Conservation (phyloP, 78 protist species). For the Guillardia theta region DNA sequence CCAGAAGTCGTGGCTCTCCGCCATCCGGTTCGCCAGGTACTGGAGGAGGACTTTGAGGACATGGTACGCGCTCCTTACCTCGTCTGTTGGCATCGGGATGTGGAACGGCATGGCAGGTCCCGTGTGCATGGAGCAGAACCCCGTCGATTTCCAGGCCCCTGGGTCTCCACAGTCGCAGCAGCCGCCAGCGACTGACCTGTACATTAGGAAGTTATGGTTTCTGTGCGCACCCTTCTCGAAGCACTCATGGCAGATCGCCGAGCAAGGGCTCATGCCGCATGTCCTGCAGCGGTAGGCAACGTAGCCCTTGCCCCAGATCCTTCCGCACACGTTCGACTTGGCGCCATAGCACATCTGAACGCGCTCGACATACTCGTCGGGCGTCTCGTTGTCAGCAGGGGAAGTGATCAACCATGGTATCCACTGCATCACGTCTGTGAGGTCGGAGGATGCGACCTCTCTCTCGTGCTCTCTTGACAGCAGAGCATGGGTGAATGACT, state of each 20-base stretch:
- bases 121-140: slow-evolving; percentile 2
- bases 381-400: background rate
- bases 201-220: slow-evolving; percentile 15
- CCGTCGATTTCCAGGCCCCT: slow-evolving; percentile 14
- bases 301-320: slow-evolving; percentile 25
- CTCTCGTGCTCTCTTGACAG: background rate
- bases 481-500: background rate
- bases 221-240: slow-evolving; percentile 11
- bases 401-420: background rate
- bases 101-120: background rate
- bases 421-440: background rate
- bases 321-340: slow-evolving; percentile 6
- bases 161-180: slow-evolving; percentile 39
- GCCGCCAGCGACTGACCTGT: slow-evolving; percentile 13
- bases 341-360: background rate
- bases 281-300: slow-evolving; percentile 15
- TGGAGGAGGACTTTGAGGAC: background rate
- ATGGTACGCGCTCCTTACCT: background rate
- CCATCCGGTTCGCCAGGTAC: background rate
- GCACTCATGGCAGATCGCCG: slow-evolving; percentile 26
- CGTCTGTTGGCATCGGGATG: background rate
- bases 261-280: slow-evolving; percentile 6
- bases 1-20: background rate
- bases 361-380: background rate
- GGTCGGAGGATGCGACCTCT: background rate